Evolutionary conservation across 2,329 filamentous ascomycete species (phyloP).

Genomic region (Fulvia fulva): DNA sequence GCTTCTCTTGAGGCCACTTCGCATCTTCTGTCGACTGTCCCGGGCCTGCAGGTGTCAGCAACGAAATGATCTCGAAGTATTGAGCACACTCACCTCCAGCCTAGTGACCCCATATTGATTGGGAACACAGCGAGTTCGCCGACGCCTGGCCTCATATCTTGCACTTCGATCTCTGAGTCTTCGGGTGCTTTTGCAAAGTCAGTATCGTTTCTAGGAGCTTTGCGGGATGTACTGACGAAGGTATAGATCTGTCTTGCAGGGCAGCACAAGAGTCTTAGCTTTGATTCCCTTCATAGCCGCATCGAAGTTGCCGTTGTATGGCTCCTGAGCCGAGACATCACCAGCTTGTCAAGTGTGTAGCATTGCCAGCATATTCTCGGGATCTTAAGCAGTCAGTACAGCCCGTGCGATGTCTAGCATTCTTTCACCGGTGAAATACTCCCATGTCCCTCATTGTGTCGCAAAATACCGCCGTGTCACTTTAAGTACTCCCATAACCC

Average conservation of each 20-base stretch:
- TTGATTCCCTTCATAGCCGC: conserved; percentile 64
- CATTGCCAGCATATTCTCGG: conserved; percentile 71
- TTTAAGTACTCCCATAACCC: too few relatives aligned
- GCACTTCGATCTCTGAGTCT: conserved; percentile 70
- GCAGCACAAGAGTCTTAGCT: conserved; percentile 69
- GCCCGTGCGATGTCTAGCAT: too few relatives aligned
- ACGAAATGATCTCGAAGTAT: background rate
- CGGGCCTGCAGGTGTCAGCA: conserved; percentile 38
- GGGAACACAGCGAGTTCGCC: conserved; percentile 45
- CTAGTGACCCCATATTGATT: conserved; percentile 61
- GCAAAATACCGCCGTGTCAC: too few relatives aligned
- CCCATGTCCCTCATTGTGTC: too few relatives aligned
- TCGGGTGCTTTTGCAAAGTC: conserved; percentile 54
- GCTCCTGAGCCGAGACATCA: conserved; percentile 64
- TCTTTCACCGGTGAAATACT: too few relatives aligned
- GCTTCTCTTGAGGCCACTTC: conserved; percentile 64
- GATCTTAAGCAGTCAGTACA: conserved; percentile 45
- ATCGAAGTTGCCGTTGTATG: conserved; percentile 52
- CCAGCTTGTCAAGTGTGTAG: conserved; percentile 73
- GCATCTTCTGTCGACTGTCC: conserved; percentile 67
- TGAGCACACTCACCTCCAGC: conserved; percentile 44
- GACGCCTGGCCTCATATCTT: conserved; percentile 56
- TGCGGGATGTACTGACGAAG: conserved; percentile 54
- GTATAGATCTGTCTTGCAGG: conserved; percentile 70
- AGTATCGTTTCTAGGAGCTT: background rate